phyloP scores from a whole-genome alignment of 345 rosid genomes.

The Cochlearia excelsa region DNA sequence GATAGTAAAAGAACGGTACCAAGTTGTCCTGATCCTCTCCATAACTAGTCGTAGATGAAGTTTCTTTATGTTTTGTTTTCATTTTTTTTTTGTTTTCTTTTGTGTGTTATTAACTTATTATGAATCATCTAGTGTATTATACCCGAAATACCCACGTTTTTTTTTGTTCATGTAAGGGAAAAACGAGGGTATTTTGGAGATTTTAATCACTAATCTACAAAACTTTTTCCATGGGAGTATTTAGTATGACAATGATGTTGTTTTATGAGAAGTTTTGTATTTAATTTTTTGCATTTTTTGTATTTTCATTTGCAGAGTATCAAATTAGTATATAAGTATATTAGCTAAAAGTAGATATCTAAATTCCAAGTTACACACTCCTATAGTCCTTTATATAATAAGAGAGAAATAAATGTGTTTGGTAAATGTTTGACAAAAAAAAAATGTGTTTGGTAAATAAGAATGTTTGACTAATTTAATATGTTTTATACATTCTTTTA shows the following conservation, averaged over 20 bases:
- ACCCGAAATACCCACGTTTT: slow-evolving; percentile 43
- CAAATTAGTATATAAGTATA: too few relatives aligned
- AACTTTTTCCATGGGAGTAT: neutral
- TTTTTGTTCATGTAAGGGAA: slow-evolving; percentile 27
- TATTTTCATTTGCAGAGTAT: too few relatives aligned
- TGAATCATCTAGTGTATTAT: slow-evolving; percentile 25
- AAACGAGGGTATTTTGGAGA: slow-evolving; percentile 42
- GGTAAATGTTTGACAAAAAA: too few relatives aligned
- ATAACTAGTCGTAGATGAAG: slow-evolving; percentile 55
- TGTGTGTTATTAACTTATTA: neutral
- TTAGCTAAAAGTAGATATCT: too few relatives aligned
- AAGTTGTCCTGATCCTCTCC: slow-evolving; percentile 96
- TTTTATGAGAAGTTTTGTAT: too few relatives aligned
- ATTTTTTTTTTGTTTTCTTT: neutral
- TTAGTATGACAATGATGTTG: too few relatives aligned
- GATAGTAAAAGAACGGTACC: slow-evolving; percentile 70
- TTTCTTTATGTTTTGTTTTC: slow-evolving; percentile 11
- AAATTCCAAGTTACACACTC: too few relatives aligned
- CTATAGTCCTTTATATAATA: neutral
- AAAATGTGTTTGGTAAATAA: neutral
- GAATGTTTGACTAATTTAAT: slow-evolving; percentile 25
- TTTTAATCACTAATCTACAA: slow-evolving; percentile 26
- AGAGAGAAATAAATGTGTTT: neutral
- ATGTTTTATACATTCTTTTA: neutral
- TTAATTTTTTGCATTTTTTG: too few relatives aligned